Base-by-base conservation (phyloP, 495 filamentous ascomycete genomes). In the Sphaerosporella brunnea region DNA sequence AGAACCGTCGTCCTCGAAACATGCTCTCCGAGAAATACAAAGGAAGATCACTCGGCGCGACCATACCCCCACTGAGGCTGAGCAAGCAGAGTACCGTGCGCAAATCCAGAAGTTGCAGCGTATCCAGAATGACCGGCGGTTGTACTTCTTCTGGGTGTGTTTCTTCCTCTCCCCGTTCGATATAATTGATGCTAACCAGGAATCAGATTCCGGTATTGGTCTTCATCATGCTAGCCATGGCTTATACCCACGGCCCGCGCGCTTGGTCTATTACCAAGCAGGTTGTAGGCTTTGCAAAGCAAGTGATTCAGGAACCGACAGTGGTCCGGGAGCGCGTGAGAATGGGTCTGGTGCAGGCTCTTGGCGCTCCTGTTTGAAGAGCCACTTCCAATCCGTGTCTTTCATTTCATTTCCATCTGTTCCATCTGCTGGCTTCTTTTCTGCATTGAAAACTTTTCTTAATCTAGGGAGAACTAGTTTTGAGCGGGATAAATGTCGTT, bases 101-200 rank as follows among this genome's bases (percentile, higher is more conserved):
- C 80, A 86, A 60, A 78, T 78, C 25, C 69, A 72, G 50, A 81
- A 79, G 55, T 73, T 85, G 60, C 86, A 85, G 69, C 73, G 70
- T 50, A 65, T 85, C 32, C 73, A 72, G 35, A 77, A 72, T 51
- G 84, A 92, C 60, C 70, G 78, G 53, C 85, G 84, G 60, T 68
- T 92, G 35, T 88, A 80, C 65, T 80, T 86, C 61, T 69, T 92
- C 59, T 92, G 84, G 84, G 83, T 86, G 73, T 34, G 43, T 46
- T 19, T 10, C 10, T 34, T 8, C 16, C 9, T 36, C 11, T 8
- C 30, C n/a, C 9, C 11, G 25, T 32, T 2, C 16, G n/a, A 34
- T 34, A 19, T 35, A 8, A n/a, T 46, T 23, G 28, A 43, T 26
- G 39, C 58, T 64, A 51, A 64, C 52, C 51, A 32, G 36, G 39